Conservation (phyloP, 306 rosid species). For the Cucumis hystrix region DNA sequence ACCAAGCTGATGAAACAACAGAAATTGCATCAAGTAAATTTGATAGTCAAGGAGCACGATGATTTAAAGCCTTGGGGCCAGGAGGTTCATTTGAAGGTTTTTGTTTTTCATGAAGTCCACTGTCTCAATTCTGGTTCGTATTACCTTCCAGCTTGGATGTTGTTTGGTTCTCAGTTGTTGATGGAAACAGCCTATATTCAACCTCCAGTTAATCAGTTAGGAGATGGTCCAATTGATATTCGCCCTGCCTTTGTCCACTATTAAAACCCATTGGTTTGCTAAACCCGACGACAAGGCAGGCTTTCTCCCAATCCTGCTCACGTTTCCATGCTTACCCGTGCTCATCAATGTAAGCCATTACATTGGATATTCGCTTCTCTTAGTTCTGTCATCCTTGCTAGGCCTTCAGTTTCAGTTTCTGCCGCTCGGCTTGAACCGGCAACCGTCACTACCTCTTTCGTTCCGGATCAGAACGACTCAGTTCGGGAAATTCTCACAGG, state of each 20-base stretch:
- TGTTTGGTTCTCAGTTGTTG: conserved; percentile 57
- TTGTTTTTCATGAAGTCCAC: background rate
- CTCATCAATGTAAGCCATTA: conserved; percentile 13
- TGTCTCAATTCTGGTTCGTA: background rate
- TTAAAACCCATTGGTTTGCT: conserved; percentile 16
- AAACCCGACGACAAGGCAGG: background rate
- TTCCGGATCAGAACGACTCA: conserved; percentile 1
- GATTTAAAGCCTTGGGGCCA: conserved; percentile 76
- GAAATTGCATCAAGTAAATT: conserved; percentile 41
- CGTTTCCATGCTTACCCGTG: conserved; percentile 29
- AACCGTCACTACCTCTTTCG: conserved; percentile 1
- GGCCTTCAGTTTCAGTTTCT: conserved; percentile 19
- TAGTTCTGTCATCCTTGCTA: conserved; percentile 13
- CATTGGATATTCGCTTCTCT: conserved; percentile 9
- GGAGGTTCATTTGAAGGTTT: conserved; percentile 86
- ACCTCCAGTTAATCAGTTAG: conserved; percentile 59
- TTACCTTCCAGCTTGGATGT: conserved; percentile 50
- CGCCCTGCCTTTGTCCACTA: conserved; percentile 71
- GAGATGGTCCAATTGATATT: conserved; percentile 64
- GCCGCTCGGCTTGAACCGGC: conserved; percentile 15
- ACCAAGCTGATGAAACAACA: conserved; percentile 44
- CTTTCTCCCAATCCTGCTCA: conserved; percentile 5
- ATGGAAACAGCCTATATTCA: conserved; percentile 82
- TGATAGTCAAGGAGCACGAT: conserved; percentile 42
- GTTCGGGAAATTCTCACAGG: conserved; percentile 23